phyloP scores from a whole-genome alignment of 1,139 yeast species.

The Citeromyces siamensis region DNA sequence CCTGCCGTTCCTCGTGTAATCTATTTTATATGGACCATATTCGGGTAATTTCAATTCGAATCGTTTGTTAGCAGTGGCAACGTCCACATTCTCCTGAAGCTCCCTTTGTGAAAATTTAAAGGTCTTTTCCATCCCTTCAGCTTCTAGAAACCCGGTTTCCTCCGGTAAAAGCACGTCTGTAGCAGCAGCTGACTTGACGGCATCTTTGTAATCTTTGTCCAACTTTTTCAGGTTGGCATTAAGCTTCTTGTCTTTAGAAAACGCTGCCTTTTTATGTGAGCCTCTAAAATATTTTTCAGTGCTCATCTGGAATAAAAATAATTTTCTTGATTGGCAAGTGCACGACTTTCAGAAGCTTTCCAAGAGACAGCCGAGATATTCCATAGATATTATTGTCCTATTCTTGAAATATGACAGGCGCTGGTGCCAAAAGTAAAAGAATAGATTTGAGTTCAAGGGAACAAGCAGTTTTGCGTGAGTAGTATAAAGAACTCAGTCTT shows the following conservation, averaged over 20 bases:
- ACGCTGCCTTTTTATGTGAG: constrained; percentile 6
- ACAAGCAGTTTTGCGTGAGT: too few relatives aligned
- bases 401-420: too few relatives aligned
- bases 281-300: constrained; percentile 1
- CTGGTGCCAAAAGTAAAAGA: too few relatives aligned
- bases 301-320: not conserved
- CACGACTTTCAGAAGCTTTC: too few relatives aligned
- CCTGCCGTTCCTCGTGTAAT: constrained; percentile 82
- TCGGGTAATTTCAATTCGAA: constrained; percentile 63
- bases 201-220: constrained; percentile 67
- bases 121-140: constrained; percentile 90
- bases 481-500: too few relatives aligned
- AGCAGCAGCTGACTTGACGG: constrained; percentile 69
- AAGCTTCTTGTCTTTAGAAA: constrained; percentile 45
- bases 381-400: too few relatives aligned
- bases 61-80: constrained; percentile 59
- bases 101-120: constrained; percentile 78
- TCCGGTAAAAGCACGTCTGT: constrained; percentile 82
- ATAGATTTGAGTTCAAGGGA: too few relatives aligned
- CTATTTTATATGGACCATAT: constrained; percentile 78
- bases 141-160: constrained; percentile 75
- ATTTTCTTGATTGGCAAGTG: not conserved
- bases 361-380: too few relatives aligned
- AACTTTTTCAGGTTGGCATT: constrained; percentile 52
- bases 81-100: constrained; percentile 68